phyloP scores from a whole-genome alignment of 2,329 filamentous ascomycete genomes.

The Botrytis byssoidea region DNA sequence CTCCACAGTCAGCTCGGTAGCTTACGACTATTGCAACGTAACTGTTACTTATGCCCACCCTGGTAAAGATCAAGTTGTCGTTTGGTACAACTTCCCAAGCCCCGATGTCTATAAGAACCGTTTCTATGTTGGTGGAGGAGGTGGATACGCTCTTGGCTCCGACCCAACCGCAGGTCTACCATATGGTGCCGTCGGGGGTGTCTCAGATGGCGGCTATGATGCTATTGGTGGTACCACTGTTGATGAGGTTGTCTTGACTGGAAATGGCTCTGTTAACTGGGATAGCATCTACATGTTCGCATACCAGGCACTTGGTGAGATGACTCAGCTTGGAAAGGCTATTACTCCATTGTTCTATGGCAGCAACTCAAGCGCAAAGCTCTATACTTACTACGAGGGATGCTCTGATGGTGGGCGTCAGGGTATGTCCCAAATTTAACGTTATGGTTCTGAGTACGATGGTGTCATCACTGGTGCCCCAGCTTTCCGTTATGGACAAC shows the following conservation, averaged over 20 bases:
- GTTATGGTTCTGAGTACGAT: conserved; percentile 45
- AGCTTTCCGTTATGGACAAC: conserved; percentile 47
- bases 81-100: conserved; percentile 45
- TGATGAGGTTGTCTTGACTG: conserved; percentile 41
- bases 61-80: conserved; percentile 41
- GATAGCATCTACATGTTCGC: conserved; percentile 42
- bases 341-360: conserved; percentile 46
- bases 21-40: conserved; percentile 47
- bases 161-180: conserved; percentile 44
- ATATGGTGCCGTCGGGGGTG: conserved; percentile 48
- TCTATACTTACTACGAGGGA: conserved; percentile 38
- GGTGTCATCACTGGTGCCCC: conserved; percentile 48
- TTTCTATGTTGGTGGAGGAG: conserved; percentile 48
- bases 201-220: conserved; percentile 52
- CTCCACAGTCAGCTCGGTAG: conserved; percentile 34
- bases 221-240: conserved; percentile 43
- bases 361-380: conserved; percentile 24
- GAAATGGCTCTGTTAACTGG: conserved; percentile 36
- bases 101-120: conserved; percentile 46
- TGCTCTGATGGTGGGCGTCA: conserved; percentile 51
- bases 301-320: conserved; percentile 42
- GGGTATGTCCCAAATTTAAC: conserved; percentile 48
- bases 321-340: conserved; percentile 45
- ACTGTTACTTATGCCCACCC: conserved; percentile 47
- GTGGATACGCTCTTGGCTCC: conserved; percentile 44